These are phyloP conservation scores for Neurospora cerealis DNA, from an alignment of 495 filamentous ascomycete species.

Conservation along the genomic window DNA sequence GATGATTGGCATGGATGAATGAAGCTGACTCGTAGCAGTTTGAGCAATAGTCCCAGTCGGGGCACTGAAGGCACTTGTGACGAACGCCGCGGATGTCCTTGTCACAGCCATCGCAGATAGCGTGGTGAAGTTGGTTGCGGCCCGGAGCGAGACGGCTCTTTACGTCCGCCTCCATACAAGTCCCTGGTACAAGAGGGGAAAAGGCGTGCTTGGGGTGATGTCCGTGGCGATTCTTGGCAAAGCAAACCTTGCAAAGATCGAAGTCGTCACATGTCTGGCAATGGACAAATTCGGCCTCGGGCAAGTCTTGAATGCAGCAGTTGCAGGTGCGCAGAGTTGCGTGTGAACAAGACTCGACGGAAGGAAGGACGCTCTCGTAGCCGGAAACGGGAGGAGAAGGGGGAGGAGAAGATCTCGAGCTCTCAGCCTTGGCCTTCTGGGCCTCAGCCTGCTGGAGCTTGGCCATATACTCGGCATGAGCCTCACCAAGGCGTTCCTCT, in stretches of 20 bases:
- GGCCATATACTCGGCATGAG: neutral
- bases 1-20: conserved; percentile 69
- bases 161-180: conserved; percentile 44
- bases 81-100: conserved; percentile 80
- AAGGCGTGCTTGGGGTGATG: conserved; percentile 90
- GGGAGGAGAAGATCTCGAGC: conserved; percentile 1
- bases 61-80: conserved; percentile 95
- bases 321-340: conserved; percentile 74
- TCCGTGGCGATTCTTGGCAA: conserved; percentile 67
- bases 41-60: conserved; percentile 96
- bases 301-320: conserved; percentile 70
- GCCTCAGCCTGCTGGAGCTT: neutral
- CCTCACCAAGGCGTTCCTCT: conserved; percentile 8
- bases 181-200: conserved; percentile 47
- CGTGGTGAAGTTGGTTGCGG: conserved; percentile 70
- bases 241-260: conserved; percentile 81
- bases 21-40: conserved; percentile 56
- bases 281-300: conserved; percentile 70
- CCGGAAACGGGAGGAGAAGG: neutral
- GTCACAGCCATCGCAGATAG: conserved; percentile 93
- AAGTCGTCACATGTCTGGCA: conserved; percentile 82
- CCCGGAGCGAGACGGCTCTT: conserved; percentile 64
- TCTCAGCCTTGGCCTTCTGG: neutral
- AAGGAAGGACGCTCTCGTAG: conserved; percentile 12
- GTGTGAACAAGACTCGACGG: conserved; percentile 13